A percentile compares a stretch with the other conserved stretches of the same genome.
Conservation (phyloP, 2,329 filamentous ascomycete genomes). For the Diaporthe caulivora region DNA sequence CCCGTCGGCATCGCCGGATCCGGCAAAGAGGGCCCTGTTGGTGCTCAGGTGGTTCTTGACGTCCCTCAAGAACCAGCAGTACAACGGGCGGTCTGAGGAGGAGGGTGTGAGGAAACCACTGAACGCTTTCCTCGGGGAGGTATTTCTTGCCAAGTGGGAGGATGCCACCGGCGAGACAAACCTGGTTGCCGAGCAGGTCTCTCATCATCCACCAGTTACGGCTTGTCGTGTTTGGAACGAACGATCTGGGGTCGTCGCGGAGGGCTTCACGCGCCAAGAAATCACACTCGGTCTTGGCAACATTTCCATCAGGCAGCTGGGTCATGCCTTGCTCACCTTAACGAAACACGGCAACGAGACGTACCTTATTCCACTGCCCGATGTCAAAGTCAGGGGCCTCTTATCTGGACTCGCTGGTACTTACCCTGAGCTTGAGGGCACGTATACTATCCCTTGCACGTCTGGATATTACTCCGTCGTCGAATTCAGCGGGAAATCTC, state of each 20-base stretch:
- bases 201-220: constrained; percentile 48
- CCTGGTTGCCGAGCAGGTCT: constrained; percentile 46
- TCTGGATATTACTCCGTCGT: constrained; percentile 46
- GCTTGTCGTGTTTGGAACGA: constrained; percentile 45
- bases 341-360: constrained; percentile 49
- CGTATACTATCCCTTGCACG: constrained; percentile 45
- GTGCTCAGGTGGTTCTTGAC: constrained; percentile 63
- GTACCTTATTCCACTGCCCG: constrained; percentile 46
- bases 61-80: constrained; percentile 60
- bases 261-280: constrained; percentile 45
- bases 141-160: constrained; percentile 55
- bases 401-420: constrained; percentile 37
- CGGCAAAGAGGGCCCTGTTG: constrained; percentile 55
- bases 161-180: constrained; percentile 45
- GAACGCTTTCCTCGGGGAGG: constrained; percentile 62
- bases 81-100: constrained; percentile 41
- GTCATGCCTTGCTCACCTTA: constrained; percentile 44
- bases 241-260: constrained; percentile 43
- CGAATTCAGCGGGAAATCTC: constrained; percentile 42
- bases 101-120: constrained; percentile 62
- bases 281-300: constrained; percentile 43
- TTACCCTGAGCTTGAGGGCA: constrained; percentile 46
- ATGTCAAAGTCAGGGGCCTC: constrained; percentile 44
- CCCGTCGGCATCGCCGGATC: constrained; percentile 54
- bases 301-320: constrained; percentile 44